Evolutionary conservation across 2,329 filamentous ascomycete species (phyloP).

Genomic region (Sarocladiaceae sp.): DNA sequence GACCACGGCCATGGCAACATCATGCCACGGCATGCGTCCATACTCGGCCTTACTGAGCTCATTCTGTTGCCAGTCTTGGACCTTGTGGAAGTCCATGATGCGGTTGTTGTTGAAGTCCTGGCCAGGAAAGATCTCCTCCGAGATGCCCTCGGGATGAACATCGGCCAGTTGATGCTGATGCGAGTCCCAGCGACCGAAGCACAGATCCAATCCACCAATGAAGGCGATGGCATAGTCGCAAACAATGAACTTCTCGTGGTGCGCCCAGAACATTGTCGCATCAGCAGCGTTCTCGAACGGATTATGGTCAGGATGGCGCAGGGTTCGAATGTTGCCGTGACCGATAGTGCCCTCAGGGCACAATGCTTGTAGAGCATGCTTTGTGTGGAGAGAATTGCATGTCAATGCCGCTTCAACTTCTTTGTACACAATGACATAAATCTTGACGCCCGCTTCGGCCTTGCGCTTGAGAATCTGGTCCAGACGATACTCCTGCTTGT

Average conservation of each 20-base stretch:
- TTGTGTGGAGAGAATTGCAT: slow-evolving; percentile 91
- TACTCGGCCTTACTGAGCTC: slow-evolving; percentile 87
- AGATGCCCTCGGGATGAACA: slow-evolving; percentile 77
- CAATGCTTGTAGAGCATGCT: slow-evolving; percentile 73
- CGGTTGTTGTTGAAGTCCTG: slow-evolving; percentile 99
- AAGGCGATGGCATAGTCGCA: slow-evolving; percentile 90
- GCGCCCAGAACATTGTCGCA: slow-evolving; percentile 97
- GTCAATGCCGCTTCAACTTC: slow-evolving; percentile 78
- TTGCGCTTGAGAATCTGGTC: slow-evolving; percentile 84
- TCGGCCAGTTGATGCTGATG: slow-evolving; percentile 83
- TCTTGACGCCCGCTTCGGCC: slow-evolving; percentile 90
- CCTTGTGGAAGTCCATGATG: slow-evolving; percentile 90
- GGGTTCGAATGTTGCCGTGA: slow-evolving; percentile 80
- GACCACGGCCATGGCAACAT: slow-evolving; percentile 87
- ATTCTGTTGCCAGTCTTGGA: slow-evolving; percentile 89
- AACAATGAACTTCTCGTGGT: slow-evolving; percentile 97
- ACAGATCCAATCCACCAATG: slow-evolving; percentile 90
- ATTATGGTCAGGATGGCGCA: slow-evolving; percentile 94
- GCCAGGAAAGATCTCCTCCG: slow-evolving; percentile 84
- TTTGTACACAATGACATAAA: slow-evolving; percentile 90
- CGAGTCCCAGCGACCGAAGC: slow-evolving; percentile 91
- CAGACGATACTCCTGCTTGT: slow-evolving; percentile 79
- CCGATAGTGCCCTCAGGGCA: slow-evolving; percentile 80
- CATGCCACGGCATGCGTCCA: slow-evolving; percentile 97
- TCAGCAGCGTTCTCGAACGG: slow-evolving; percentile 89